Conservation (phyloP, 805 yeast species). For the Yamadazyma ubonensis region DNA sequence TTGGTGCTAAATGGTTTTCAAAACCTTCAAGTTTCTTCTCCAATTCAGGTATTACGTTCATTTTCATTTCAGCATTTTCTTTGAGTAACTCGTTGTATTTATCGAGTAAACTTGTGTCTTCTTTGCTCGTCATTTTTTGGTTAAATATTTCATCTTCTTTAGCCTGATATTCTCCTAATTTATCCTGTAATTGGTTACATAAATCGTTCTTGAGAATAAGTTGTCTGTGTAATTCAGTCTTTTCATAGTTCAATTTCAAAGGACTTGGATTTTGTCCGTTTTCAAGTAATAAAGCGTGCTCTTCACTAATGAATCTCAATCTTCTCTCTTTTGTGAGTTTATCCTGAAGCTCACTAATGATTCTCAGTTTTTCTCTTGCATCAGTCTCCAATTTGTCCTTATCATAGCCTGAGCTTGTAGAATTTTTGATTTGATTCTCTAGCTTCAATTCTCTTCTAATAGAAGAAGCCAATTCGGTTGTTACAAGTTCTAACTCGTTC, state of each 20-base stretch:
- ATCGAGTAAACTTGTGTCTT: constrained; percentile 33
- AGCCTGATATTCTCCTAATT: constrained; percentile 37
- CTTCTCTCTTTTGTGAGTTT: constrained; percentile 63
- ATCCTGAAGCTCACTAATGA: constrained; percentile 52
- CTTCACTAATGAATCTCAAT: constrained; percentile 68
- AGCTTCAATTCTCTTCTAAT: constrained; percentile 66
- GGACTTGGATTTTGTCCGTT: constrained; percentile 53
- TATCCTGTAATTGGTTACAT: constrained; percentile 47
- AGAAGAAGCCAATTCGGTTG: constrained; percentile 70
- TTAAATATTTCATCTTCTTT: constrained; percentile 10
- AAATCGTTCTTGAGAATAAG: constrained; percentile 48
- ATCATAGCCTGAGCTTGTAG: constrained; percentile 23
- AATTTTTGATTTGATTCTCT: constrained; percentile 42
- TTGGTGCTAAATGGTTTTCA: constrained; percentile 2
- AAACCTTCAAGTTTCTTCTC: constrained; percentile 27
- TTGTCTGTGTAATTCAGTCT: constrained; percentile 50
- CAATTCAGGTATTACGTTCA: constrained; percentile 45
- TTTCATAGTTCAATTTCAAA: constrained; percentile 55
- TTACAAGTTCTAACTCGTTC: constrained; percentile 64
- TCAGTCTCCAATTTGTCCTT: constrained; percentile 46
- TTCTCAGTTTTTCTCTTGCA: constrained; percentile 31
- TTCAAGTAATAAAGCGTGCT: constrained; percentile 58
- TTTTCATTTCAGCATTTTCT: constrained; percentile 44
- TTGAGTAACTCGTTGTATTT: constrained; percentile 39
- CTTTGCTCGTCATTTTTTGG: constrained; percentile 3